These are phyloP conservation scores for Syncephalastrum contaminatum DNA, from an alignment of 371 early-diverging fungal genomes.

Conservation along the genomic window DNA sequence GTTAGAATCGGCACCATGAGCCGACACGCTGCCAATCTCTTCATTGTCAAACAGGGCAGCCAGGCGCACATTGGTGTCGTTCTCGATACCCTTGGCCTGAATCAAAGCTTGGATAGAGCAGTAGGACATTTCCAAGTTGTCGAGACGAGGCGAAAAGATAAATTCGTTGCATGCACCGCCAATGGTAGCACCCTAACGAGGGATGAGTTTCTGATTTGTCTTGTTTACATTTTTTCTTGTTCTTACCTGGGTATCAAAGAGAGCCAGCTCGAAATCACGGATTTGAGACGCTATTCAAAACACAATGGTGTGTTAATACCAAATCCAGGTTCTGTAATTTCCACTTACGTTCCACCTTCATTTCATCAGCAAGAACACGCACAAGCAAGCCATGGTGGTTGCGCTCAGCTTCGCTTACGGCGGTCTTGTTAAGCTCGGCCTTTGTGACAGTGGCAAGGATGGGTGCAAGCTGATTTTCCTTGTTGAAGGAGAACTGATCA, in stretches of 20 bases:
- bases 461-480: conserved; percentile 90
- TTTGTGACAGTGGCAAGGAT: conserved; percentile 81
- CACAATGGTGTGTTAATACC: not conserved
- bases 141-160: conserved; percentile 90
- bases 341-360: conserved; percentile 63
- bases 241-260: conserved; percentile 68
- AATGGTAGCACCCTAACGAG: conserved; percentile 50
- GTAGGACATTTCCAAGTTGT: conserved; percentile 95
- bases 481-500: conserved; percentile 88
- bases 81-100: conserved; percentile 50
- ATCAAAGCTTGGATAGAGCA: conserved; percentile 69
- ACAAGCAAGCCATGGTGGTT: conserved; percentile 83
- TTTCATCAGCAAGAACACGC: conserved; percentile 70
- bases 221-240: not conserved
- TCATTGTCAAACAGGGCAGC: conserved; percentile 96
- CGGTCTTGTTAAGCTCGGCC: conserved; percentile 34
- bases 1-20: conserved; percentile 94
- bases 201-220: not conserved
- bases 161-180: conserved; percentile 93
- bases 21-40: conserved; percentile 95
- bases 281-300: conserved; percentile 63
- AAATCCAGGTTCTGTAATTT: not conserved
- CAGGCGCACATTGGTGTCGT: conserved; percentile 81
- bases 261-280: conserved; percentile 92
- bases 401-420: conserved; percentile 28